Conservation (phyloP, 768 basidiomycete species). For the Hericium rajendrae region DNA sequence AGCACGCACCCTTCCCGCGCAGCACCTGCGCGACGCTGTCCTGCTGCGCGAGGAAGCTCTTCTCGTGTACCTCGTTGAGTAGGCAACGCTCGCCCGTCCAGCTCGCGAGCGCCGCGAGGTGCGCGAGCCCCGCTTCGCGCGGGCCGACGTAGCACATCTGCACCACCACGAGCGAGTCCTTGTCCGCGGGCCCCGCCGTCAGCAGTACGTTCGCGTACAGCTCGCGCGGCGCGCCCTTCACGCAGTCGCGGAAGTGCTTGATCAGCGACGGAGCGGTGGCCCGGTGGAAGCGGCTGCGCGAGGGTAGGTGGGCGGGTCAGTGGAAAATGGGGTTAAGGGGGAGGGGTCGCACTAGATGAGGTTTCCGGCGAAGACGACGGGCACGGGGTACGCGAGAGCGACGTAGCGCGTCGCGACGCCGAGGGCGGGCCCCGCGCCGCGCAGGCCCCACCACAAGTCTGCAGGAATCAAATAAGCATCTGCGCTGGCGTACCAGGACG, state of each 20-base stretch:
- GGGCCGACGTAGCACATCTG: slow-evolving; percentile 87
- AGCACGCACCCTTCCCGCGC: slow-evolving; percentile 63
- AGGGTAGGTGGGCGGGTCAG: background rate
- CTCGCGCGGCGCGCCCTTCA: slow-evolving; percentile 80
- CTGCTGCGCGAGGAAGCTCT: slow-evolving; percentile 83
- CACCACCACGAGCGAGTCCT: slow-evolving; percentile 81
- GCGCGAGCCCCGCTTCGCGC: slow-evolving; percentile 62
- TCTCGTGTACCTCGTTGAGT: slow-evolving; percentile 85
- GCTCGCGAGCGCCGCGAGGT: slow-evolving; percentile 73
- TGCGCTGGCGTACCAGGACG: background rate
- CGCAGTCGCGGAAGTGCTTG: slow-evolving; percentile 86
- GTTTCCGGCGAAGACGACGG: slow-evolving; percentile 87
- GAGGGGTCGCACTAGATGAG: slow-evolving; percentile 66
- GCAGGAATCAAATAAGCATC: slow-evolving; percentile 2
- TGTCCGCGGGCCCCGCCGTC: slow-evolving; percentile 78
- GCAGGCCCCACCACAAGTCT: slow-evolving; percentile 87
- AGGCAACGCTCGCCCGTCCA: slow-evolving; percentile 86
- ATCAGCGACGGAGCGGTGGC: slow-evolving; percentile 84
- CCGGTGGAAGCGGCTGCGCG: slow-evolving; percentile 68
- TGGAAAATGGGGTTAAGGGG: background rate
- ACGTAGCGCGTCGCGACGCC: slow-evolving; percentile 88
- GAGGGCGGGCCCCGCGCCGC: slow-evolving; percentile 75
- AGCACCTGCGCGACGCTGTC: slow-evolving; percentile 87
- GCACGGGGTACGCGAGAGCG: slow-evolving; percentile 80
- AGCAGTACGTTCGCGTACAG: slow-evolving; percentile 86